Evolutionary conservation across 176 grass and related monocot species (phyloP).

Genomic region (Musa acuminata): DNA sequence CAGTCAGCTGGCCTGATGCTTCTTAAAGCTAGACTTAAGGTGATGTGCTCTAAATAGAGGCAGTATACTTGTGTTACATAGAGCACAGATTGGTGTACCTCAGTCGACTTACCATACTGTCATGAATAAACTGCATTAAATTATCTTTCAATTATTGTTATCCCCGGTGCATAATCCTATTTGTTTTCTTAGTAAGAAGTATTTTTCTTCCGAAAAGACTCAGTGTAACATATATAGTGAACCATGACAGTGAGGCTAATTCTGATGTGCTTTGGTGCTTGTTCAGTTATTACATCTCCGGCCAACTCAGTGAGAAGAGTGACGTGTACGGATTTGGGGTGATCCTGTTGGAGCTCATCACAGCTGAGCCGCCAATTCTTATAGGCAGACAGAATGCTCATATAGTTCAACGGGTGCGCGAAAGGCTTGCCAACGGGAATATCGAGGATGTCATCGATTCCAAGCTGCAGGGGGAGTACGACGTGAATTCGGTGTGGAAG

Average conservation of each 20-base stretch:
- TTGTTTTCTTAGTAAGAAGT: too few species aligned
- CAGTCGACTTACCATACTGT: too few species aligned
- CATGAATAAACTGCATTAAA: too few species aligned
- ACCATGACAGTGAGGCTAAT: neutral
- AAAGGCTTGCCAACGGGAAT: neutral
- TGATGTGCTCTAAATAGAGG: too few species aligned
- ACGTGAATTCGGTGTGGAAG: neutral
- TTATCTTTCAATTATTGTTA: neutral
- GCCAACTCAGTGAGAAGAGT: neutral
- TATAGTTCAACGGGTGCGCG: neutral
- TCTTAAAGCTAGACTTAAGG: too few species aligned
- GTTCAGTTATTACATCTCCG: neutral
- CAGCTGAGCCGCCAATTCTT: neutral
- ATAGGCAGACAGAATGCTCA: neutral
- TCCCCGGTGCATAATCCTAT: too few species aligned
- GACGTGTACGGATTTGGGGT: neutral
- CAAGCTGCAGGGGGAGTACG: neutral
- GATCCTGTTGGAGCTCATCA: conserved; percentile 4
- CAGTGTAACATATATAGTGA: too few species aligned
- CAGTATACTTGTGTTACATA: too few species aligned
- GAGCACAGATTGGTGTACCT: too few species aligned
- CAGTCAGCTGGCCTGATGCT: too few species aligned
- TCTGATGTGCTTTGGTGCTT: neutral
- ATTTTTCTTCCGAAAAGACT: too few species aligned
- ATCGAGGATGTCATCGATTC: neutral